These are phyloP conservation scores for Solanum gracilifrons DNA, from an alignment of 257 asterid genomes.

Conservation along the genomic window DNA sequence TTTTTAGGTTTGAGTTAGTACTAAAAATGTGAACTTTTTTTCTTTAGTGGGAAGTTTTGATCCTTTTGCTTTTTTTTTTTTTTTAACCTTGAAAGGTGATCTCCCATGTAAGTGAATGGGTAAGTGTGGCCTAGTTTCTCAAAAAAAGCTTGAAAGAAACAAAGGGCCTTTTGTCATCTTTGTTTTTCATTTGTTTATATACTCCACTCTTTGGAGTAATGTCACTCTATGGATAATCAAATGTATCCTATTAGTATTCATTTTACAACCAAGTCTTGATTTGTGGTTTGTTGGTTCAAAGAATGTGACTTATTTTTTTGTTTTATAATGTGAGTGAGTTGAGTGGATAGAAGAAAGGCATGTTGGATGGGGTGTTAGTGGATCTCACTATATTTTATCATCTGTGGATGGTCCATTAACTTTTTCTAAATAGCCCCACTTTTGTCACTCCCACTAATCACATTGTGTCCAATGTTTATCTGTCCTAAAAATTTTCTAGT, in stretches of 20 bases:
- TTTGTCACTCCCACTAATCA: not conserved
- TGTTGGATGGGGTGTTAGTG: not conserved
- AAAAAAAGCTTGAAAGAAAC: constrained; percentile 30
- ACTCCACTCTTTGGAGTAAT: constrained; percentile 11
- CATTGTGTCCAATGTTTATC: not conserved
- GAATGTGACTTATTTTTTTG: not conserved
- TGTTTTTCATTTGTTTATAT: constrained; percentile 9
- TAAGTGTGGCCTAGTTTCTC: constrained; percentile 37
- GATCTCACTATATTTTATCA: not conserved
- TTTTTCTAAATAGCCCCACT: not conserved
- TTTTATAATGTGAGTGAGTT: not conserved
- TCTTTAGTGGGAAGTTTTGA: constrained; percentile 34
- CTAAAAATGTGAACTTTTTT: constrained; percentile 22
- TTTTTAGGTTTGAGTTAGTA: constrained; percentile 26
- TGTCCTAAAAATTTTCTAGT: not conserved
- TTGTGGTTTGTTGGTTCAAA: not conserved
- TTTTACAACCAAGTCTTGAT: not conserved
- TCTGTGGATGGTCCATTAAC: not conserved
- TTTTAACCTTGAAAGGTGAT: constrained; percentile 10
- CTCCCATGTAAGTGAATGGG: constrained; percentile 29
- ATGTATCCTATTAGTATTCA: not conserved
- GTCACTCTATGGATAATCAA: not conserved
- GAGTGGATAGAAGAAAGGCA: not conserved
- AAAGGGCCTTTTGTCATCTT: constrained; percentile 31
- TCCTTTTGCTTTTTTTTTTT: not conserved